Conservation (phyloP, 2,329 filamentous ascomycete species). For the Tolypocladium tundrense region DNA sequence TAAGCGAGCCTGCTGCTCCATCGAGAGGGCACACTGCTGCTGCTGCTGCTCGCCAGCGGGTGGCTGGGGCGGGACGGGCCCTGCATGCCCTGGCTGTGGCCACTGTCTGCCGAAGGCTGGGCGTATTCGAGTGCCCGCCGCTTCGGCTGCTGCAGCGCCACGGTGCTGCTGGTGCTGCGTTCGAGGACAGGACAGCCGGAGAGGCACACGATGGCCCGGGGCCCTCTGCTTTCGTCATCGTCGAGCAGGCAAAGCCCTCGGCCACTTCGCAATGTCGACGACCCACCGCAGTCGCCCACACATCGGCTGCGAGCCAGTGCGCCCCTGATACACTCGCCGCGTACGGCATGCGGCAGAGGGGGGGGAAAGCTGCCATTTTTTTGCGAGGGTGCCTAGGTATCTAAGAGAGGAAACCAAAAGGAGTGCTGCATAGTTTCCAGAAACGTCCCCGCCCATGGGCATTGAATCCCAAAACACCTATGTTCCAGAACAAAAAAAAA, state of each 20-base stretch:
- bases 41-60: not conserved
- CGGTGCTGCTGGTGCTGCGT: too few species aligned
- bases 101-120: not conserved
- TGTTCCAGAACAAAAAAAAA: not conserved
- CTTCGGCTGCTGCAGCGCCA: not conserved
- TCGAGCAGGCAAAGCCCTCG: not conserved
- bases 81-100: not conserved
- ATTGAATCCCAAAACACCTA: slow-evolving; percentile 5
- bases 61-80: slow-evolving; percentile 1
- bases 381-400: not conserved
- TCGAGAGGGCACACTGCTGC: not conserved
- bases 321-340: not conserved
- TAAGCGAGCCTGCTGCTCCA: slow-evolving; percentile 5
- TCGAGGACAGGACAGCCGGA: too few species aligned
- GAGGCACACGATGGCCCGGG: too few species aligned
- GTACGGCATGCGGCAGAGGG: not conserved
- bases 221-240: not conserved
- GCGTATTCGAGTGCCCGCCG: not conserved
- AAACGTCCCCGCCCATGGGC: not conserved
- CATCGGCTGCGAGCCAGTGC: not conserved
- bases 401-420: not conserved
- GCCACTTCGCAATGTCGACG: not conserved
- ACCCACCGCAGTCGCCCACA: not conserved
- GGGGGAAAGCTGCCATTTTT: not conserved
- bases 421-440: not conserved